Evolutionary conservation across 176 grass and related monocot genomes (phyloP), one percentile per base, ranked within the genome.

Genomic region (Otatea glauca): DNA sequence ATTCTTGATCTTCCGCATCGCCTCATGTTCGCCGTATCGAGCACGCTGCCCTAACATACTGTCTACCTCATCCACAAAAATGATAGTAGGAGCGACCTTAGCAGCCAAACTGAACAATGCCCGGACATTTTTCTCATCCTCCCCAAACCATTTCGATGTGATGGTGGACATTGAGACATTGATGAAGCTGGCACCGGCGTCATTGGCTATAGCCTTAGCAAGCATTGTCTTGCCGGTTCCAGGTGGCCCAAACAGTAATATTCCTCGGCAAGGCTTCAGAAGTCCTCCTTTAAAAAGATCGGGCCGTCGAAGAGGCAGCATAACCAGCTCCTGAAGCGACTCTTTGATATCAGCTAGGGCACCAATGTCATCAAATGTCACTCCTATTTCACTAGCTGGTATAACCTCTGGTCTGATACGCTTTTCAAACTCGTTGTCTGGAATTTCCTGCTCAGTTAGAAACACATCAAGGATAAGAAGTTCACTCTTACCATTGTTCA

Each of bases 191-290:
- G 97, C 93, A 3, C 97, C 93, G 0, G 97, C 93, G 7, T 99
- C 97, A 76, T 99, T 96, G 69, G 97, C 97, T 86, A 99, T 99
- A 61, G 97, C 97, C 80, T 99, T 99, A 0, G 97, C 97, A 18
- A 99, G 93, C 97, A 99, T 99, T 0, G 97, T 99, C 84, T 99
- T 99, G 23, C 97, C 97, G 0, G 97, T 99, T 70, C 97, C 97
- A 79, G 97, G 93, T 75, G 97, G 97, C 7, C 97, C 97, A 38
- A 99, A 99, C 15, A 99, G 71, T 29, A 99, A 42, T 76, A 99
- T 99, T 32, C 97, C 97, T 34, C 93, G 63, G 48, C 97, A 99
- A 25, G 97, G 97, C 78, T 99, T 99, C 47, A 99, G 69, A 23
- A 99, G 91, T 59, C 97, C 93, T 74, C 94, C 94, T 84, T 92